phyloP scores from a whole-genome alignment of 805 yeast genomes.

The Suhomyces kilbournensis region DNA sequence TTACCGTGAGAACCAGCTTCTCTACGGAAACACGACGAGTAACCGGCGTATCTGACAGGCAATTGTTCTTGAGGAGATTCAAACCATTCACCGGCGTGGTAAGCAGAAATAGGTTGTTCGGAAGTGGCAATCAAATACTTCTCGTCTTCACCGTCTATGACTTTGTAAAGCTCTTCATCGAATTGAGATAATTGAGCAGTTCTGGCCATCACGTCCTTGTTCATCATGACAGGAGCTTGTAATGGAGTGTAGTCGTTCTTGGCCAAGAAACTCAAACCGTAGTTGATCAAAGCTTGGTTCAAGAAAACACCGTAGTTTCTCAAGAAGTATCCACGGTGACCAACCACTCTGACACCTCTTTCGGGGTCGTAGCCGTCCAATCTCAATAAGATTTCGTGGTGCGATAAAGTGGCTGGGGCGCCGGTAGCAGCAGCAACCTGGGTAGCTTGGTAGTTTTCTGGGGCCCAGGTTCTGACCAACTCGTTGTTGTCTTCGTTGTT shows the following conservation, averaged over 20 bases:
- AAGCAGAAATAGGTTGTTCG: constrained; percentile 98
- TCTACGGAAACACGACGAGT: constrained; percentile 97
- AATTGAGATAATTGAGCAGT: constrained; percentile 98
- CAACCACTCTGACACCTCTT: constrained; percentile 95
- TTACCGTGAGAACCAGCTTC: constrained; percentile 99
- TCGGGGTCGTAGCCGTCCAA: constrained; percentile 98
- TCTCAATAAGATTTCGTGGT: constrained; percentile 91
- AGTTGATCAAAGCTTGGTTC: constrained; percentile 96
- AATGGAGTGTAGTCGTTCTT: constrained; percentile 79
- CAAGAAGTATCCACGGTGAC: constrained; percentile 97
- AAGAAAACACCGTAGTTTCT: constrained; percentile 94
- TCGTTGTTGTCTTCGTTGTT: constrained; percentile 89
- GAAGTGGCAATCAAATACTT: constrained; percentile 97
- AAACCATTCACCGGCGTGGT: constrained; percentile 97
- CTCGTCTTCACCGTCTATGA: constrained; percentile 94
- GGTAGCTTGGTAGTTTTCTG: constrained; percentile 63
- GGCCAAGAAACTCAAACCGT: constrained; percentile 83
- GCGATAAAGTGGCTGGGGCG: constrained; percentile 76
- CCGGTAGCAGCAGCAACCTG: constrained; percentile 76
- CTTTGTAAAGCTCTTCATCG: constrained; percentile 97
- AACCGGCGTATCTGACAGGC: constrained; percentile 96
- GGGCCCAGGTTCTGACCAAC: constrained; percentile 82
- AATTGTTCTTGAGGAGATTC: constrained; percentile 96
- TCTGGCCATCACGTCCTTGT: constrained; percentile 98
- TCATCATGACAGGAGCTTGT: constrained; percentile 99